Percentiles rank a stretch among this genome's conserved stretches.
These are phyloP conservation scores for Begonia loranthoides DNA, from an alignment of 306 rosid genomes.

Conservation along the genomic window DNA sequence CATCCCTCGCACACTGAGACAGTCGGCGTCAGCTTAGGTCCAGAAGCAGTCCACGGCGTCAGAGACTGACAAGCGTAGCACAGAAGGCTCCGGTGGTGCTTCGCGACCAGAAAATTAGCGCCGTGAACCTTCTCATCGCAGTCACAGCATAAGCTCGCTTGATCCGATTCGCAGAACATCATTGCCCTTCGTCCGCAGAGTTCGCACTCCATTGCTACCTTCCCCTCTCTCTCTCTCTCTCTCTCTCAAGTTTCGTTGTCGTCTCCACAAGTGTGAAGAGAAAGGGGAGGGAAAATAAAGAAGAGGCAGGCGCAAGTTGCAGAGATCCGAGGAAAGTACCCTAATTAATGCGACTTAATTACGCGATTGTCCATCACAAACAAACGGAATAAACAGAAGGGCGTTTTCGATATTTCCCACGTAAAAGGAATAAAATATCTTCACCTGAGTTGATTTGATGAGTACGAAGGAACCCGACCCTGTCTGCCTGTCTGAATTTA, in stretches of 20 bases:
- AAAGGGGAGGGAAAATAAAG: background rate
- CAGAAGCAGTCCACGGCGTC: conserved; percentile 39
- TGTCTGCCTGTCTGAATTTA: background rate
- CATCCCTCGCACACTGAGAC: conserved; percentile 35
- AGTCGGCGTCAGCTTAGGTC: conserved; percentile 33
- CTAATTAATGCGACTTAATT: conserved; percentile 1
- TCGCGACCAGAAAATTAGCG: conserved; percentile 45
- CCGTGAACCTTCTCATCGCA: conserved; percentile 46
- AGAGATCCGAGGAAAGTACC: conserved; percentile 7
- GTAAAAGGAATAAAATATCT: conserved; percentile 10
- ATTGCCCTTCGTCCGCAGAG: conserved; percentile 28
- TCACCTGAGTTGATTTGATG: background rate
- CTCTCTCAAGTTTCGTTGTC: background rate
- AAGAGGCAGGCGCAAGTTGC: conserved; percentile 1
- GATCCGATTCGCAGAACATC: conserved; percentile 43
- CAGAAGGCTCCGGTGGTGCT: conserved; percentile 29
- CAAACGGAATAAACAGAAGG: background rate
- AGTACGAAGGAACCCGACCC: background rate
- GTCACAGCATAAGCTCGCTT: conserved; percentile 41
- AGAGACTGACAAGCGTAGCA: conserved; percentile 29
- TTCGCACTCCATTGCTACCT: conserved; percentile 14
- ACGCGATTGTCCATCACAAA: background rate
- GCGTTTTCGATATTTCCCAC: conserved; percentile 2
- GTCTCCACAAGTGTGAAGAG: background rate
- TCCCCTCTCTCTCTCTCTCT: conserved; percentile 6